Evolutionary conservation across 192 early-diverging fungal species (phyloP), one percentile per base, ranked within the genome.

Genomic region (Dimargaris verticillata): DNA sequence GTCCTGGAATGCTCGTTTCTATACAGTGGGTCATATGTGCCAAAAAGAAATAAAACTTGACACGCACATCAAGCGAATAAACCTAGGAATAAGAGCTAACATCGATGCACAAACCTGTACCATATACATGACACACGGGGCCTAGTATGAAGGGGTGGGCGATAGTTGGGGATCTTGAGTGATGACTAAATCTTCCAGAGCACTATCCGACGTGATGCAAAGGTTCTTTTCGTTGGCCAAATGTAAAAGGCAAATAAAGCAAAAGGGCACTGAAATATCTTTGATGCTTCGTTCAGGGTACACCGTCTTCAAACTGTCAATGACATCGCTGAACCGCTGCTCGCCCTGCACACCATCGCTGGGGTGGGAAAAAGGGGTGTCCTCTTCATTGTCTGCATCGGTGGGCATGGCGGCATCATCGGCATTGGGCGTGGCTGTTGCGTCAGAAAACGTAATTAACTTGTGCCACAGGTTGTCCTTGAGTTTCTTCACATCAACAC

Each of bases 381-480:
- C 69, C 6, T 65, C 71, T 17, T 22, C 47, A 14, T 14, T 41
- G 29, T 25, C 65, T 24, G 41, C 46, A 44, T 61, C 46, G 11
- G 63, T 61, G 33, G 58, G 53, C 0, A 38, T 58, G n/a, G 53
- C 25, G 17, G 69, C 64, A 29, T 53, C 62, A 17, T 60, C 38
- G 12, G 38, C 55, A 15, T n/a, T 22, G 63, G 48, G 0, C 22
- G 46, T 13, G 24, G 55, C 63, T 42, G 59, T 48, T 15, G 70
- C 67, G 45, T 52, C 51, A 14, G 58, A 26, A 2, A 33, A 53
- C 15, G 28, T 18, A 0, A 74, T 78, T 65, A 87, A 69, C 61
- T 84, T 83, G 58, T 80, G 80, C 95, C 95, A 98, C 25, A 98
- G 75, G 67, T 95, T 98, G 45, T 98, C 95, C 70, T 98, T 98